Evolutionary conservation across 1,284 basidiomycete genomes (phyloP), one percentile per base, ranked within the genome.

Genomic region (Phenoliferia sp.): DNA sequence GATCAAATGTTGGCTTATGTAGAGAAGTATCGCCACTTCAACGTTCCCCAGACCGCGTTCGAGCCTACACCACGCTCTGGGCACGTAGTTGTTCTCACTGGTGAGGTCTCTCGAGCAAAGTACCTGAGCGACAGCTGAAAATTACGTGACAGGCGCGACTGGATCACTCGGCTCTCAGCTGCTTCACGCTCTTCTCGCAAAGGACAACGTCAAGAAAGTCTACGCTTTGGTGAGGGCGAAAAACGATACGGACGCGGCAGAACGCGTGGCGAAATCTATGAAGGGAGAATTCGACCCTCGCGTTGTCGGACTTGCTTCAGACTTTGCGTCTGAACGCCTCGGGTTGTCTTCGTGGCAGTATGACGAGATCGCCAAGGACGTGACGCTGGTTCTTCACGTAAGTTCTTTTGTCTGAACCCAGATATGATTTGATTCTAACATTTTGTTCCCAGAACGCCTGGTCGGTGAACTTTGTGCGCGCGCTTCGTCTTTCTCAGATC

Each of bases 101-200:
- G n/a, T n/a, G n/a, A n/a, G n/a, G n/a, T n/a, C n/a, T n/a, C n/a
- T n/a, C n/a, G n/a, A n/a, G n/a, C n/a, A n/a, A n/a, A n/a, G n/a
- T n/a, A n/a, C n/a, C n/a, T n/a, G n/a, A n/a, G n/a, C n/a, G n/a
- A n/a, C n/a, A n/a, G n/a, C n/a, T n/a, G n/a, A n/a, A n/a, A n/a
- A n/a, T n/a, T 76, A 78, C 58, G 16, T 88, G 32, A 87, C 86
- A 0, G 86, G 86, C 6, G 85, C 83, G 0, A 86, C 86, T 0
- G 86, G 86, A 0, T 85, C 84, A 0, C 81, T 88, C 7, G 87
- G 87, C 3, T 85, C 85, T 0, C 83, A 86, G 65, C 80, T 87
- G 17, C 81, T 88, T n/a, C 76, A 80, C 35, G 80, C 83, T 61
- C 80, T 87, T 2, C 76, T 83, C 3, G 69, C 77, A 1, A 77